Percentiles rank a stretch among this genome's conserved stretches.
Conservation (phyloP, 306 rosid genomes). For the Sicyos baderoa region DNA sequence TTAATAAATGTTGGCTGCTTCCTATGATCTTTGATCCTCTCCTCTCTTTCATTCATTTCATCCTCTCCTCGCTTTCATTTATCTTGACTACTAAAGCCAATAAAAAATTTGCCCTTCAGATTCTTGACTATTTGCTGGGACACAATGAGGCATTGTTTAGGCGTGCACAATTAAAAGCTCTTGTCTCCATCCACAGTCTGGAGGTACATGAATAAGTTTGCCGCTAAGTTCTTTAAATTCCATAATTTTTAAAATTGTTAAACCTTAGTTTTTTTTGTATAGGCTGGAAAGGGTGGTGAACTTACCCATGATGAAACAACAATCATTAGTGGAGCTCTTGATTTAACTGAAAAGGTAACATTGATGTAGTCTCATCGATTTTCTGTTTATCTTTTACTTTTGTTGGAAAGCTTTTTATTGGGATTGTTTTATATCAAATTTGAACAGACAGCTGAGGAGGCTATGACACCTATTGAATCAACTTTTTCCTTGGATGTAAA, state of each 20-base stretch:
- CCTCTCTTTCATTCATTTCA: too few relatives aligned
- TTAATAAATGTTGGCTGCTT: too few relatives aligned
- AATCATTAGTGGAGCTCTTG: conserved; percentile 91
- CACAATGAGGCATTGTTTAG: conserved; percentile 86
- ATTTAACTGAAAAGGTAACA: conserved; percentile 85
- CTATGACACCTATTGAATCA: conserved; percentile 96
- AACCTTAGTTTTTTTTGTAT: not conserved
- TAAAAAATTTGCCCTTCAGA: conserved; percentile 34
- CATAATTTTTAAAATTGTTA: not conserved
- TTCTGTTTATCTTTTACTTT: not conserved
- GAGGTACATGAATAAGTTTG: conserved; percentile 46
- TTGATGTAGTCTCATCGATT: not conserved
- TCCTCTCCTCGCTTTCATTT: not conserved
- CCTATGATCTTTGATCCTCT: too few relatives aligned
- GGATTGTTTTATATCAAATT: not conserved
- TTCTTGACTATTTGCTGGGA: conserved; percentile 68
- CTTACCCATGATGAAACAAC: conserved; percentile 94
- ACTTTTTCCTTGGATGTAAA: conserved; percentile 86
- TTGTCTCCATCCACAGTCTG: conserved; percentile 79
- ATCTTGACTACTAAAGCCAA: conserved; percentile 14
- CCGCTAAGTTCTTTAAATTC: not conserved
- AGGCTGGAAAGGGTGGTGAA: conserved; percentile 99
- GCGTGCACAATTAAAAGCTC: conserved; percentile 90
- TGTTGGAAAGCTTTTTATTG: conserved; percentile 1
- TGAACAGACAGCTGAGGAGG: conserved; percentile 85